Conservation (phyloP, 1,284 basidiomycete species). For the Coniferiporia sulphurascens region DNA sequence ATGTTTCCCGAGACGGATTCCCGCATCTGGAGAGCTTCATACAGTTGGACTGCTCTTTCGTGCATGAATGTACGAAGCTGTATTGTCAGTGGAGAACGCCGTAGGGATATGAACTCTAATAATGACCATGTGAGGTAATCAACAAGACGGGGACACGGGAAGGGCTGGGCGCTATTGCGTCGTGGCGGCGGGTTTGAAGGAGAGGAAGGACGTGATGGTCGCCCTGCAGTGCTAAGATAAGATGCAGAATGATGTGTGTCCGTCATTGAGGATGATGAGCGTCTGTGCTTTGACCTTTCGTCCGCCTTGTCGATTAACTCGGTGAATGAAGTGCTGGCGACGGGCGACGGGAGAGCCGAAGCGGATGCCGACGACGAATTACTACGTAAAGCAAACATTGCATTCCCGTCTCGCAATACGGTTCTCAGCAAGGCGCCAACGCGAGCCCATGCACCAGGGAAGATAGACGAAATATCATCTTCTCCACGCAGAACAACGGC, state of each 20-base stretch:
- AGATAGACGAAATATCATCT: conserved; percentile 46
- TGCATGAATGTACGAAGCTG: conserved; percentile 61
- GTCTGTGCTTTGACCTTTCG: conserved; percentile 6
- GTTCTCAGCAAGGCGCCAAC: conserved; percentile 45
- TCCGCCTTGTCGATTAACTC: conserved; percentile 4
- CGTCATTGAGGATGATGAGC: conserved; percentile 12
- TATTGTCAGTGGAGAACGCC: conserved; percentile 57
- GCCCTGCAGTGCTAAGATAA: neutral
- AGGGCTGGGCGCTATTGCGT: conserved; percentile 23
- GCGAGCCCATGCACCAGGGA: conserved; percentile 60
- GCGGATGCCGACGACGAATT: conserved; percentile 38
- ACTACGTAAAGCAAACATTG: conserved; percentile 43
- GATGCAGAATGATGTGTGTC: conserved; percentile 7
- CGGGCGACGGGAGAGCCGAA: conserved; percentile 38
- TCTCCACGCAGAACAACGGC: conserved; percentile 60
- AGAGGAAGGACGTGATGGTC: conserved; percentile 26
- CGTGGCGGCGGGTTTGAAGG: conserved; percentile 19
- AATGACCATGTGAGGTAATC: conserved; percentile 76
- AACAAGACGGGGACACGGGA: conserved; percentile 44
- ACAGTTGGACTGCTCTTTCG: conserved; percentile 51
- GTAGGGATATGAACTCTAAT: conserved; percentile 61
- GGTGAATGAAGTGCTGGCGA: conserved; percentile 9
- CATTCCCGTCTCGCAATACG: conserved; percentile 53
- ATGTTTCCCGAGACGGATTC: conserved; percentile 14
- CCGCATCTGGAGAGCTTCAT: conserved; percentile 32